phyloP scores from a whole-genome alignment of 345 rosid genomes.

The Dipteronia sinensis region DNA sequence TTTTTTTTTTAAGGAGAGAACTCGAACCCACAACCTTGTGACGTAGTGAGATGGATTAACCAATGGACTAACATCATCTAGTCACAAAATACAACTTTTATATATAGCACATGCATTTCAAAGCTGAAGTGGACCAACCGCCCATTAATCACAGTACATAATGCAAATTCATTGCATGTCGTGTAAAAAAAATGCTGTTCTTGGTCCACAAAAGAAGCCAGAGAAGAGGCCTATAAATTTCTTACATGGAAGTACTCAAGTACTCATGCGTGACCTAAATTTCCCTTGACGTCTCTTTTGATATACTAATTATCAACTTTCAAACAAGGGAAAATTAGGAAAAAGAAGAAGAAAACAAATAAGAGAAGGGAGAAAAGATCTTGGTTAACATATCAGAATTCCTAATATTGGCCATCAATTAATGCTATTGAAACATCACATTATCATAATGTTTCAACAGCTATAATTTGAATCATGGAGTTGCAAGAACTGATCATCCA shows the following conservation, averaged over 20 bases:
- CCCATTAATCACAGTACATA: not conserved
- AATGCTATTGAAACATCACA: not conserved
- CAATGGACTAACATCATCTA: no score
- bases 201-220: not conserved
- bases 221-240: not conserved
- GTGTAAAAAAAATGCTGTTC: no score
- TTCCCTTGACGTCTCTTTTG: not conserved
- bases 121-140: not conserved
- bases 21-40: no score
- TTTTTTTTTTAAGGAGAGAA: no score
- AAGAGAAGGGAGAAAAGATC: no score
- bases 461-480: not conserved
- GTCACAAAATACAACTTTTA: no score
- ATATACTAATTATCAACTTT: not conserved
- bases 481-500: not conserved
- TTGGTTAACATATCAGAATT: not conserved
- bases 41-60: no score
- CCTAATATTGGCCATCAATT: no score
- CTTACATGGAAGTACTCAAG: not conserved
- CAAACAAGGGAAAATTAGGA: not conserved
- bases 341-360: not conserved
- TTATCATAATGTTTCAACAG: not conserved
- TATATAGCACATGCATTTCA: no score
- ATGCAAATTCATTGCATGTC: not conserved
- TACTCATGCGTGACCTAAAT: not conserved